phyloP scores from a whole-genome alignment of 1,284 basidiomycete genomes.

The Calocybe gambosa region DNA sequence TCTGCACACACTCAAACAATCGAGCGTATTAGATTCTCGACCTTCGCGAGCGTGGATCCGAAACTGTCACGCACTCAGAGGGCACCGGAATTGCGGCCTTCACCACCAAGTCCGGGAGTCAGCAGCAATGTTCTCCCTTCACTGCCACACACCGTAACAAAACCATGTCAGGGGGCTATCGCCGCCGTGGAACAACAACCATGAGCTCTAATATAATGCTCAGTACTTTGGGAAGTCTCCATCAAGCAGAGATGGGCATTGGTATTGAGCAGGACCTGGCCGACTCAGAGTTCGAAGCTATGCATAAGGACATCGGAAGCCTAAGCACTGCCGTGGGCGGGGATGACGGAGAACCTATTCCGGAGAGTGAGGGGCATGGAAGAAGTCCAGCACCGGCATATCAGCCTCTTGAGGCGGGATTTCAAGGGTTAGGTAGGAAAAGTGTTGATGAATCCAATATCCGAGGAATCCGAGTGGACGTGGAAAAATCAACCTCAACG shows the following conservation, averaged over 20 bases:
- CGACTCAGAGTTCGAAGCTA: constrained; percentile 42
- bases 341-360: constrained; percentile 41
- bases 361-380: constrained; percentile 30
- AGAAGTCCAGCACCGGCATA: constrained; percentile 49
- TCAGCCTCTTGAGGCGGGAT: constrained; percentile 45
- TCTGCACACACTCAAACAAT: constrained; percentile 4
- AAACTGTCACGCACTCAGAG: constrained; percentile 65
- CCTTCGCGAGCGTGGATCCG: constrained; percentile 68
- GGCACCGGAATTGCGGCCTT: constrained; percentile 56
- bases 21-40: constrained; percentile 53
- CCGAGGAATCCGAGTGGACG: constrained; percentile 56
- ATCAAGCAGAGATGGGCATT: constrained; percentile 37
- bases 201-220: constrained; percentile 57
- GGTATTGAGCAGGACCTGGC: constrained; percentile 48
- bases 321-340: constrained; percentile 42
- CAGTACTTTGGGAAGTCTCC: constrained; percentile 62
- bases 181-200: constrained; percentile 35
- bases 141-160: constrained; percentile 41
- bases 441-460: constrained; percentile 34
- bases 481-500: constrained; percentile 53
- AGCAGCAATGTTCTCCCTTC: constrained; percentile 44
- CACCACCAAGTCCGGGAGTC: constrained; percentile 51
- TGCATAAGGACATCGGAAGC: constrained; percentile 38
- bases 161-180: constrained; percentile 29
- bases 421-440: constrained; percentile 25